Evolutionary conservation across 805 yeast species (phyloP).

Genomic region (Lipomyces mesembrius): DNA sequence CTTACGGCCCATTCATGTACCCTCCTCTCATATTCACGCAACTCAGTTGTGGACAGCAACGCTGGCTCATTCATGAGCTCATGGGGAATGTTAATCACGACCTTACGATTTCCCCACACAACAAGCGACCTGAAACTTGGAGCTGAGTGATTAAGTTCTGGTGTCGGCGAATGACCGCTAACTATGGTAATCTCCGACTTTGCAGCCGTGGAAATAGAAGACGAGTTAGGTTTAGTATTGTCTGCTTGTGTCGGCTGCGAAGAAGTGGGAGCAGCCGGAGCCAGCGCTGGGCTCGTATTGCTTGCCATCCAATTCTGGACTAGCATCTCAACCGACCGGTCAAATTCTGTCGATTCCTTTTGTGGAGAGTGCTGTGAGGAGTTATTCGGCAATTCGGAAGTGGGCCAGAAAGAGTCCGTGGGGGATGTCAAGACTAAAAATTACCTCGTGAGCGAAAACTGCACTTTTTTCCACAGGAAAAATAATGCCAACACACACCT

Average conservation of each 20-base stretch:
- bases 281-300: neutral
- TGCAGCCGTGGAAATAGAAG: neutral
- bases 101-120: constrained; percentile 16
- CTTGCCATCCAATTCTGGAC: constrained; percentile 30
- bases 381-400: neutral
- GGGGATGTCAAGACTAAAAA: neutral
- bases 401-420: neutral
- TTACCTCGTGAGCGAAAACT: neutral
- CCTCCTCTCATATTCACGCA: constrained; percentile 6
- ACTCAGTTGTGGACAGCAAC: constrained; percentile 14
- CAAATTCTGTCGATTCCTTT: constrained; percentile 16
- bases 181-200: neutral
- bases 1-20: constrained; percentile 16
- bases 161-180: neutral
- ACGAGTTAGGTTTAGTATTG: neutral
- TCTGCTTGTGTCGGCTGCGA: neutral
- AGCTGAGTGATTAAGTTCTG: neutral
- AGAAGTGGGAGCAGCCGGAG: neutral
- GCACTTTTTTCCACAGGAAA: neutral
- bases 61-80: neutral
- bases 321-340: constrained; percentile 26
- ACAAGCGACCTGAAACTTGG: constrained; percentile 7
- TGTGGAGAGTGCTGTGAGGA: neutral
- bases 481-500: constrained; percentile 15
- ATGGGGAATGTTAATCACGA: constrained; percentile 10